phyloP scores from a whole-genome alignment of 2,329 filamentous ascomycete genomes.

The Magnaporthiopsis incrustans region DNA sequence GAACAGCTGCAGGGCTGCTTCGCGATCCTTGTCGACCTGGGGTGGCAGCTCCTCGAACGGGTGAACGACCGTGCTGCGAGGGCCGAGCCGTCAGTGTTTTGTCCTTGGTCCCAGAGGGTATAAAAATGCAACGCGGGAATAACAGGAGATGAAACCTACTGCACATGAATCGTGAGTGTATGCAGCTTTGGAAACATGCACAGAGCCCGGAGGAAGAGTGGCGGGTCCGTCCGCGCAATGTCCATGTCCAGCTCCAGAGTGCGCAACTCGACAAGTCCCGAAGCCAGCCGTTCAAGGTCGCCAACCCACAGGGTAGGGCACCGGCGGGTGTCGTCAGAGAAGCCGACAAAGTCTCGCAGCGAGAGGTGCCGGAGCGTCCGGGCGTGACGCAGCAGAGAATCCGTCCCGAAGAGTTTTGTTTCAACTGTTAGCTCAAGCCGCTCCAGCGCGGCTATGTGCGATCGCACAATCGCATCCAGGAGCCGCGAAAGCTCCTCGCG shows the following conservation, averaged over 20 bases:
- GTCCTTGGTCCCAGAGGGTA: no score
- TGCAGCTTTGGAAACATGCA: conserved; percentile 31
- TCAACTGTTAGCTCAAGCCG: conserved; percentile 34
- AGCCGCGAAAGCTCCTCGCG: conserved; percentile 30
- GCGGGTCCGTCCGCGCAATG: conserved; percentile 19
- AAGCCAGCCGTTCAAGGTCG: conserved; percentile 27
- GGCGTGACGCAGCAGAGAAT: conserved; percentile 30
- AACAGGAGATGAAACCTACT: conserved; percentile 10
- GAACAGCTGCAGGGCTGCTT: conserved; percentile 27
- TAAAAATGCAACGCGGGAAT: background rate
- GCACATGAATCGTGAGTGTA: conserved; percentile 35
- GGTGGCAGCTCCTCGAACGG: conserved; percentile 20
- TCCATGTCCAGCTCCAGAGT: conserved; percentile 42
- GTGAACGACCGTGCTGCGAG: conserved; percentile 25
- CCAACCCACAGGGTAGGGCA: conserved; percentile 32
- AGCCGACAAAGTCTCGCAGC: conserved; percentile 38
- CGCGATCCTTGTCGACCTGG: conserved; percentile 27
- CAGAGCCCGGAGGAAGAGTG: conserved; percentile 30
- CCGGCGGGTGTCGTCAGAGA: conserved; percentile 30
- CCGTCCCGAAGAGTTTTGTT: conserved; percentile 29
- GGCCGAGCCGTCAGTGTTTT: background rate
- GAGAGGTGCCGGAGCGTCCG: conserved; percentile 28
- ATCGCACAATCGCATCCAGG: conserved; percentile 29
- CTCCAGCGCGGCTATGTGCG: conserved; percentile 28
- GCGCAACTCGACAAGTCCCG: conserved; percentile 23